Percentiles rank a stretch among this genome's conserved stretches.
Evolutionary conservation across 2,329 filamentous ascomycete genomes (phyloP).

Genomic region (Cercospora sp.): DNA sequence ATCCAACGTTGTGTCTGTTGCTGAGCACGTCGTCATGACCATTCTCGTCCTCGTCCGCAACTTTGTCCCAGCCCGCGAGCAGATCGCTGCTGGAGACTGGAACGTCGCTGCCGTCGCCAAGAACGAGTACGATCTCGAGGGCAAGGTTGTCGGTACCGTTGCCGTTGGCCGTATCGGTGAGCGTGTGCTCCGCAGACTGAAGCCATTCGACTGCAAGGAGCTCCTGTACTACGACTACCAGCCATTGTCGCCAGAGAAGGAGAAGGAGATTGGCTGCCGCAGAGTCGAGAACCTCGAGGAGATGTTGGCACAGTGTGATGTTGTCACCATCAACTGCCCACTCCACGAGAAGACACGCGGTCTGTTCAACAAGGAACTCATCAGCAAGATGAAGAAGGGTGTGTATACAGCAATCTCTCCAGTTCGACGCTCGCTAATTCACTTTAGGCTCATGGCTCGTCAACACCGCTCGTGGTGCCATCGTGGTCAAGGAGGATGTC

Average conservation of each 20-base stretch:
- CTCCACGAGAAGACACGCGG: slow-evolving; percentile 97
- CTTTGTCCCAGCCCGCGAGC: slow-evolving; percentile 96
- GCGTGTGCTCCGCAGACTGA: slow-evolving; percentile 92
- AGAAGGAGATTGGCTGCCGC: slow-evolving; percentile 94
- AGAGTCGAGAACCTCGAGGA: slow-evolving; percentile 89
- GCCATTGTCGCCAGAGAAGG: slow-evolving; percentile 77
- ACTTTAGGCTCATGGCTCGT: slow-evolving; percentile 83
- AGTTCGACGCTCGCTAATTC: background rate
- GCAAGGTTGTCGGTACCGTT: slow-evolving; percentile 96
- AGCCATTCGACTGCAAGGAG: slow-evolving; percentile 99
- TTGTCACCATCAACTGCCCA: slow-evolving; percentile 99
- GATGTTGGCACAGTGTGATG: slow-evolving; percentile 88
- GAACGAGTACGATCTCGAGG: slow-evolving; percentile 97
- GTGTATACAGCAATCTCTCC: slow-evolving; percentile 33
- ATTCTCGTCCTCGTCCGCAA: slow-evolving; percentile 95
- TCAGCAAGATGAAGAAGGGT: slow-evolving; percentile 98
- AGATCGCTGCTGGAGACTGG: slow-evolving; percentile 87
- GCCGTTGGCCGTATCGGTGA: slow-evolving; percentile 97
- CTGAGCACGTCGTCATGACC: slow-evolving; percentile 99
- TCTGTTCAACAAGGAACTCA: slow-evolving; percentile 97
- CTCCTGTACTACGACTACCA: slow-evolving; percentile 99
- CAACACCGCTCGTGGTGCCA: slow-evolving; percentile 98
- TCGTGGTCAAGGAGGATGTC: slow-evolving; percentile 99
- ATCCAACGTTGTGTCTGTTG: slow-evolving; percentile 97
- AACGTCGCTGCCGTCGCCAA: slow-evolving; percentile 94